These are phyloP conservation scores for Gardenia jasminoides DNA, from an alignment of 257 asterid species.

Conservation along the genomic window DNA sequence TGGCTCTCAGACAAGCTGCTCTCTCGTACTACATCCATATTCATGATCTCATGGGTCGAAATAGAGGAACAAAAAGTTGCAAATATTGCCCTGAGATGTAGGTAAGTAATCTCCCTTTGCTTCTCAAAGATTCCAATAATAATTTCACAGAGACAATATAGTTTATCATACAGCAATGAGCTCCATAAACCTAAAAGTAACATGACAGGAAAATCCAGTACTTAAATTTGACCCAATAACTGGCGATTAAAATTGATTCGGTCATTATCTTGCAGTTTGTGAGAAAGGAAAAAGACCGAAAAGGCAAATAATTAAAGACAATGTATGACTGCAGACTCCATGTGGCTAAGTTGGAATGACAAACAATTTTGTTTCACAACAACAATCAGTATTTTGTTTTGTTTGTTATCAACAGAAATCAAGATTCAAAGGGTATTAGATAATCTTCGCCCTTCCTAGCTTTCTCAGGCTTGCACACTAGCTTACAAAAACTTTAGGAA, in stretches of 20 bases:
- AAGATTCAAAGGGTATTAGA: neutral
- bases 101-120: neutral
- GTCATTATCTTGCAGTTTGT: neutral
- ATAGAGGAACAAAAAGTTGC: slow-evolving; percentile 2
- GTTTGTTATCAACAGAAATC: neutral
- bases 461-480: too few relatives aligned
- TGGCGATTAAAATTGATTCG: neutral
- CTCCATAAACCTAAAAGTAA: slow-evolving; percentile 16
- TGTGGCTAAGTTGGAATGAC: neutral
- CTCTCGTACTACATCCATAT: slow-evolving; percentile 23
- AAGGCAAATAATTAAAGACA: neutral
- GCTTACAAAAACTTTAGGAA: too few relatives aligned
- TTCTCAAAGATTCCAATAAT: neutral
- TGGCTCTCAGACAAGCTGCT: slow-evolving; percentile 17
- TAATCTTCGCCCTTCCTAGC: too few relatives aligned
- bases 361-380: neutral
- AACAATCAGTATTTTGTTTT: neutral
- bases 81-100: neutral
- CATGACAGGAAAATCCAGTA: neutral
- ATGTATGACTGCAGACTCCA: too few relatives aligned
- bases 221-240: neutral
- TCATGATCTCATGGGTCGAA: slow-evolving; percentile 17
- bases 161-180: neutral
- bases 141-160: neutral
- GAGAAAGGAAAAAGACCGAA: neutral